Evolutionary conservation across 352 stramenopile species (phyloP), one percentile per base, ranked within the genome.

Genomic region (Pythium aquatile): DNA sequence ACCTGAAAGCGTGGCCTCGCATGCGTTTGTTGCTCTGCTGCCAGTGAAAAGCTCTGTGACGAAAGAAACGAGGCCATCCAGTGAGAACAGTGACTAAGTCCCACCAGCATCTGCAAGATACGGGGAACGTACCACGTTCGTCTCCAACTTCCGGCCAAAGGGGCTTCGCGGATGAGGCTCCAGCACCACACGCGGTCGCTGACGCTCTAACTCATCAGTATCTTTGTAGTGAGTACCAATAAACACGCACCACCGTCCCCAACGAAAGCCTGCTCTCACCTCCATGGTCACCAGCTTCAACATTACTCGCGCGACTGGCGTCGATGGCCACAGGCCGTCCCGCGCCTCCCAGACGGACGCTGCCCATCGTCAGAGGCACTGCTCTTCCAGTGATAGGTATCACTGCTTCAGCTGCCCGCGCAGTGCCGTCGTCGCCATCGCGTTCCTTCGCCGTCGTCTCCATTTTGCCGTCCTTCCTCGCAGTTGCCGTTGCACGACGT

Each of bases 341-440:
- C 2, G 82, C 85, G 5, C 76, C 65, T 9, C 82, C 82, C 5
- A 91, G 60, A 2, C 77, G 79, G 37, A 91, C 55, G 24, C 55
- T 74, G 1, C 78, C 82, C 77, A 89, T 88, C 35, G 73, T 58
- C 4, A 68, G 54, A 40, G 74, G 69, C 55, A 83, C 57, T 5
- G 73, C 59, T 7, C 77, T 65, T 5, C 73, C 73, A 5, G 58
- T 62, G 47, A 91, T 76, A 0, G 58, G 26, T 24, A 24, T 24
- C n/a, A 66, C 58, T 5, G 13, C 14, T 30, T 17, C 49, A 17
- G 10, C 28, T 26, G 17, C 26, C 55, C 17, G 2, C 24, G 48
- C 3, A 16, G 29, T 10, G 30, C 32, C 29, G 30, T 58, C 32
- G 52, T 5, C 20, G 52, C 32, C 30, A 8, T 39, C 28, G 28